A percentile compares a stretch with the other conserved stretches of the same genome.
phyloP scores from a whole-genome alignment of 352 stramenopile genomes.

The Phytophthora litchii region DNA sequence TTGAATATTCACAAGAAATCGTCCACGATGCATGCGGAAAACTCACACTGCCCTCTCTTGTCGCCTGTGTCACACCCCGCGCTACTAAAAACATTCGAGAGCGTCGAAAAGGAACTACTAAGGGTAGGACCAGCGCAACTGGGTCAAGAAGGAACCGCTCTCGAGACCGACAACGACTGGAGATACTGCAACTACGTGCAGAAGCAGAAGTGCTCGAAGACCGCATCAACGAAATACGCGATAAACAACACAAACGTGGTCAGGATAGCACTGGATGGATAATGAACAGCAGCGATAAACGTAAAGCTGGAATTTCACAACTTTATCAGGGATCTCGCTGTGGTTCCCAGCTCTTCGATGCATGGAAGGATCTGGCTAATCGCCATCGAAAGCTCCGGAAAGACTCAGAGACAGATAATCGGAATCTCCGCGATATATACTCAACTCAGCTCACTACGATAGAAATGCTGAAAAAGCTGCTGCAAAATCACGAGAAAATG shows the following conservation, averaged over 20 bases:
- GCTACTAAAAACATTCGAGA: background rate
- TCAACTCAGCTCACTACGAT: background rate
- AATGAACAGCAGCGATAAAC: background rate
- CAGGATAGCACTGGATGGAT: background rate
- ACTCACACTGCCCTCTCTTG: too few relatives aligned
- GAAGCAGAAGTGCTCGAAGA: constrained; percentile 4
- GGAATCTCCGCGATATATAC: background rate
- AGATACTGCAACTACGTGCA: constrained; percentile 1
- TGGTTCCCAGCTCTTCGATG: background rate
- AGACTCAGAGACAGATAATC: background rate
- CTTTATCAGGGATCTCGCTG: background rate
- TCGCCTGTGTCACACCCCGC: background rate
- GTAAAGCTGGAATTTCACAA: background rate
- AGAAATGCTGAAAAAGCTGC: background rate
- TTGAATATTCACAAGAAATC: too few relatives aligned
- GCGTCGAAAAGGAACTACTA: background rate
- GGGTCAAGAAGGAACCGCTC: constrained; percentile 1
- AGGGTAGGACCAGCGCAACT: background rate
- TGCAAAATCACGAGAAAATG: background rate
- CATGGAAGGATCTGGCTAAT: constrained; percentile 7
- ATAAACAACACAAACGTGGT: background rate
- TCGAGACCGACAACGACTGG: constrained; percentile 5
- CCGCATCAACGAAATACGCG: background rate
- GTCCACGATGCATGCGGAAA: too few relatives aligned
- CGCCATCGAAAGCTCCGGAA: background rate